Conservation (phyloP, 306 rosid genomes). For the Corylus heterophylla region DNA sequence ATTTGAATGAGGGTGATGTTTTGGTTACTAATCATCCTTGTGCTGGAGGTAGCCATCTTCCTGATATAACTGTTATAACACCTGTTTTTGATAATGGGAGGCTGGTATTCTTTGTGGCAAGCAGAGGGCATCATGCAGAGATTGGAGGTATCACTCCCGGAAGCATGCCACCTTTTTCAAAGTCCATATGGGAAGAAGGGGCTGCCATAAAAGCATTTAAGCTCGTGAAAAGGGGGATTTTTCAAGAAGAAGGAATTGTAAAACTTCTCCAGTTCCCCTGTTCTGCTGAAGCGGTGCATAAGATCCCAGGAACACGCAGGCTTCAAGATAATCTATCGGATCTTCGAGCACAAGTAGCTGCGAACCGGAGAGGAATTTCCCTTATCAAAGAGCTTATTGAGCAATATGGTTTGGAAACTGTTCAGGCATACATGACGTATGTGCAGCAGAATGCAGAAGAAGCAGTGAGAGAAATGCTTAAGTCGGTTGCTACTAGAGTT, state of each 20-base stretch:
- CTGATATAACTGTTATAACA: slow-evolving; percentile 88
- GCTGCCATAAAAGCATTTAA: slow-evolving; percentile 87
- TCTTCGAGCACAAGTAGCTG: slow-evolving; percentile 91
- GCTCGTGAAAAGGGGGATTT: slow-evolving; percentile 79
- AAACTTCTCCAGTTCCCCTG: slow-evolving; percentile 68
- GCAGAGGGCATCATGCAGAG: slow-evolving; percentile 96
- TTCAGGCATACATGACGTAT: slow-evolving; percentile 93
- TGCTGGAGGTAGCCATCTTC: slow-evolving; percentile 98
- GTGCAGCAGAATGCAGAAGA: slow-evolving; percentile 90
- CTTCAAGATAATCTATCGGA: slow-evolving; percentile 94
- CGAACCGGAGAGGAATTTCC: slow-evolving; percentile 87
- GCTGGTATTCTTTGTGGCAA: slow-evolving; percentile 83
- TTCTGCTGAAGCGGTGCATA: slow-evolving; percentile 43
- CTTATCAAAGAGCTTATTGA: slow-evolving; percentile 79
- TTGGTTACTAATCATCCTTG: slow-evolving; percentile 93
- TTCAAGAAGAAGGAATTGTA: slow-evolving; percentile 80
- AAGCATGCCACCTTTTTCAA: slow-evolving; percentile 96
- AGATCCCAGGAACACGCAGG: slow-evolving; percentile 76
- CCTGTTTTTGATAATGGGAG: slow-evolving; percentile 77
- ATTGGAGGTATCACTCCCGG: slow-evolving; percentile 93
- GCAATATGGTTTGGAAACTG: slow-evolving; percentile 78
- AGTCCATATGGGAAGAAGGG: slow-evolving; percentile 91
- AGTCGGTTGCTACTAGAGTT: slow-evolving; percentile 63
- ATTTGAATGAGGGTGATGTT: slow-evolving; percentile 87
- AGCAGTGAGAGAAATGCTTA: slow-evolving; percentile 94